These are phyloP conservation scores for Nicotiana rustica DNA, from an alignment of 305 asterid genomes.

Conservation along the genomic window DNA sequence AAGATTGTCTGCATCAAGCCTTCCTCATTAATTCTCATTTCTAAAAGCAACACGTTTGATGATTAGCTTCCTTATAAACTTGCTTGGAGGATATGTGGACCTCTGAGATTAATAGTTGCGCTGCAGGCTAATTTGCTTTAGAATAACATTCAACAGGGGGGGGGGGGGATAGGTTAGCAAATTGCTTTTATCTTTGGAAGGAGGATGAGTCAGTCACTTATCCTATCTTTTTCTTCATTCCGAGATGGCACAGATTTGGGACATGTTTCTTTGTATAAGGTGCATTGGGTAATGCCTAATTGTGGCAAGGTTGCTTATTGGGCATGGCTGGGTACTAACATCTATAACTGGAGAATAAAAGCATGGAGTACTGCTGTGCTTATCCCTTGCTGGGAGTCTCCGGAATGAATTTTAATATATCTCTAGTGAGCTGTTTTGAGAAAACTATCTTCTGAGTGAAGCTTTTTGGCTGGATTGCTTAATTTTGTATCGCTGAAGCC, in stretches of 20 bases:
- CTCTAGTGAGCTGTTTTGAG: conserved; percentile 13
- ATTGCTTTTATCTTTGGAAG: neutral
- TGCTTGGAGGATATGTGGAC: neutral
- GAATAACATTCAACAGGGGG: neutral
- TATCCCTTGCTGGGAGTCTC: neutral
- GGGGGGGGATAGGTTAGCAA: neutral
- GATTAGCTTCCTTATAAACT: conserved; percentile 15
- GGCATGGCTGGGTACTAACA: neutral
- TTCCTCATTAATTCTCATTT: conserved; percentile 13
- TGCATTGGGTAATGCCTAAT: neutral
- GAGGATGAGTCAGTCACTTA: neutral
- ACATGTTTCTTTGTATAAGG: conserved; percentile 8
- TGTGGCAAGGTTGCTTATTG: neutral
- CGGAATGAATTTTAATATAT: conserved; percentile 14
- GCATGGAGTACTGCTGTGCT: conserved; percentile 10
- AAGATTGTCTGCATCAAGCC: neutral
- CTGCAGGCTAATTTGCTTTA: neutral
- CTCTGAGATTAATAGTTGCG: conserved; percentile 16
- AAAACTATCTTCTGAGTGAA: neutral
- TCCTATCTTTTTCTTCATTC: conserved; percentile 4
- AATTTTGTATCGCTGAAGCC: neutral
- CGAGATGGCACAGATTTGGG: neutral
- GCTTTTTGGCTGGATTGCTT: neutral
- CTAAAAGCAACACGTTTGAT: neutral
- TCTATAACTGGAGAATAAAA: neutral